Percentiles rank a stretch among this genome's conserved stretches.
These are phyloP conservation scores for Pichia scutulata DNA, from an alignment of 805 yeast genomes.

Conservation along the genomic window DNA sequence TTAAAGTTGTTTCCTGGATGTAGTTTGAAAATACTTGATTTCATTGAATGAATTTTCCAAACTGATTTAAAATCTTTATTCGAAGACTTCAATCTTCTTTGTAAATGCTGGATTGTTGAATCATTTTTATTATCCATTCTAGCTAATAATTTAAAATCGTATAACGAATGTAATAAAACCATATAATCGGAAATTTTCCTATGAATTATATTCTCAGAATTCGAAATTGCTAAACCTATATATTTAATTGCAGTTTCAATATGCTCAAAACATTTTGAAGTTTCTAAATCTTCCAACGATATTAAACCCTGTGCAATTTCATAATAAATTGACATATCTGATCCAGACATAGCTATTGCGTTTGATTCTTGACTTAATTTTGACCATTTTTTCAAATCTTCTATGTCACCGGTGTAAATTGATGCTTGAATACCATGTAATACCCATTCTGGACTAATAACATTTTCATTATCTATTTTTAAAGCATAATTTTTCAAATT, in stretches of 20 bases:
- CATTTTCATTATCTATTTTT: constrained; percentile 13
- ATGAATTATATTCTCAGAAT: constrained; percentile 42
- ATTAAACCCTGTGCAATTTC: constrained; percentile 59
- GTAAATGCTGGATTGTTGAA: constrained; percentile 12
- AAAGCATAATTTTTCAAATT: constrained; percentile 35
- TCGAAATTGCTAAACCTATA: constrained; percentile 54
- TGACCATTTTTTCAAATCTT: constrained; percentile 52
- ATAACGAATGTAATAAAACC: constrained; percentile 51
- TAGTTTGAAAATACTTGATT: constrained; percentile 29
- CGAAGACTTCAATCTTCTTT: constrained; percentile 19
- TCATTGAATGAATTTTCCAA: constrained; percentile 40
- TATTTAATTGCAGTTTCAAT: constrained; percentile 45
- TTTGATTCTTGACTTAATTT: constrained; percentile 35
- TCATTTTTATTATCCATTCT: constrained; percentile 11
- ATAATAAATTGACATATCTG: constrained; percentile 47
- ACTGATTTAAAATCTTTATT: constrained; percentile 35
- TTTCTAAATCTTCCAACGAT: constrained; percentile 32
- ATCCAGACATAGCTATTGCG: constrained; percentile 36
- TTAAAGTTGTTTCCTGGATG: constrained; percentile 20
- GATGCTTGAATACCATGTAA: constrained; percentile 71
- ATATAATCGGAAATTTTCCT: constrained; percentile 41
- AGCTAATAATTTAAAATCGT: constrained; percentile 44
- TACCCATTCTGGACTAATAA: constrained; percentile 42
- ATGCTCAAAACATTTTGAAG: constrained; percentile 29
- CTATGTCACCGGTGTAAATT: constrained; percentile 50